Base-by-base conservation (phyloP, 148 eudicot species). In the Agrostemma githago region DNA sequence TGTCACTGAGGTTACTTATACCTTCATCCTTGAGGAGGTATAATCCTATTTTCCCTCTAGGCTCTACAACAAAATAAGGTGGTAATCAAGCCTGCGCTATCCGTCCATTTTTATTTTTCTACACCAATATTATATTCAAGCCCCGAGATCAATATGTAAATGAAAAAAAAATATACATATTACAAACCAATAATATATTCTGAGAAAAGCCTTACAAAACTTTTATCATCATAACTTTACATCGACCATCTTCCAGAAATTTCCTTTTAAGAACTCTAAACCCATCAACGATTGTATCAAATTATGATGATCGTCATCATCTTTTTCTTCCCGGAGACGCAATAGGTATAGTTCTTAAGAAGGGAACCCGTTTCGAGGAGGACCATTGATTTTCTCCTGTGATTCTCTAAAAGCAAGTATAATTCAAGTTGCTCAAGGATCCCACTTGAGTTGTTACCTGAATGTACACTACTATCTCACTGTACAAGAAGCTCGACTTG, bases 391-490 rank as follows among this genome's bases (percentile, higher is more conserved):
- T 75, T 64, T 65, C 60, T 66, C 66, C 51, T 71, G 76, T 70
- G 40, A 70, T 63, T 64, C 75, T 65, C 19, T 20, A 37, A 60
- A 74, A 43, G 16, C 26, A 63, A 42, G 68, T 11, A 75, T 62
- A 64, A 71, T 59, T 66, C 26, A 44, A 58, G 68, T 71, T 39
- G 62, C 44, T 66, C 53, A 56, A 77, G 70, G 63, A 61, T 48
- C 57, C 65, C 66, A 72, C 34, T 59, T 53, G 56, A 65, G 66
- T 21, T 69, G 26, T 66, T 81, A 86, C 92, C 89, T 77, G 80
- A 82, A 87, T 86, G 75, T 87, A 89, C 90, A 87, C 54, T 72
- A 71, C 73, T 70, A 70, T 76, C 71, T 68, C 71, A 66, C 86
- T 86, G 78, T 78, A 82, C 76, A 77, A 59, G 60, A 46, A 70